Evolutionary conservation across 2,329 filamentous ascomycete genomes (phyloP).

Genomic region (Calonectria pseudoturangicola): DNA sequence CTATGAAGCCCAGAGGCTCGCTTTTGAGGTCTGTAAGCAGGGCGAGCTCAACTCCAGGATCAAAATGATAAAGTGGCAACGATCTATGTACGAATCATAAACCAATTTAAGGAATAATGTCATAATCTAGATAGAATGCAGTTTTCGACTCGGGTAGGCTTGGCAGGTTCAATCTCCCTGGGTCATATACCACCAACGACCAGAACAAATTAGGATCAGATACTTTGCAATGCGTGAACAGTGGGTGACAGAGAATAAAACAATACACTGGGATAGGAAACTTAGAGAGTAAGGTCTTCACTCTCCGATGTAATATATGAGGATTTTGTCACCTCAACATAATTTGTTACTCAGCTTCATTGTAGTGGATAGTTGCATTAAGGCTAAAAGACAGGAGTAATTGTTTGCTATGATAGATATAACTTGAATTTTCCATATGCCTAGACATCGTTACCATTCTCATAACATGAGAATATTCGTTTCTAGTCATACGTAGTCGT

Average conservation of each 20-base stretch:
- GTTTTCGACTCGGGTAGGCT: background rate
- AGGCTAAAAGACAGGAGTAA: too few relatives aligned
- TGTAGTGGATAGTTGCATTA: too few relatives aligned
- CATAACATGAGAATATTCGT: too few relatives aligned
- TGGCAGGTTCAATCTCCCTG: background rate
- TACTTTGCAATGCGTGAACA: background rate
- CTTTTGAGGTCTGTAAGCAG: conserved; percentile 60
- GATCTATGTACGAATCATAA: background rate
- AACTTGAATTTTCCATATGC: too few relatives aligned
- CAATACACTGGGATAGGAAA: too few relatives aligned
- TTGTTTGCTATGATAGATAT: too few relatives aligned
- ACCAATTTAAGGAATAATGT: background rate
- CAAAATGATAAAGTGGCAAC: conserved; percentile 30
- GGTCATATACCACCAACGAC: background rate
- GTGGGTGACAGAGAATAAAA: background rate
- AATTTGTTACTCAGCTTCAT: too few relatives aligned
- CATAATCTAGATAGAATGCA: background rate
- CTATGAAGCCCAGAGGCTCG: conserved; percentile 62
- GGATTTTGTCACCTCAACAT: too few relatives aligned
- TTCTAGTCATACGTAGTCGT: too few relatives aligned
- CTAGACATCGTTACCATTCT: too few relatives aligned
- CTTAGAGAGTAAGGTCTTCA: too few relatives aligned
- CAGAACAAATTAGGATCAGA: background rate
- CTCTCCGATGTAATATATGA: too few relatives aligned
- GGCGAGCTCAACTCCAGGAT: conserved; percentile 48